These are phyloP conservation scores for Hansenula sp. DNA, from an alignment of 1,139 yeast genomes.

Conservation along the genomic window DNA sequence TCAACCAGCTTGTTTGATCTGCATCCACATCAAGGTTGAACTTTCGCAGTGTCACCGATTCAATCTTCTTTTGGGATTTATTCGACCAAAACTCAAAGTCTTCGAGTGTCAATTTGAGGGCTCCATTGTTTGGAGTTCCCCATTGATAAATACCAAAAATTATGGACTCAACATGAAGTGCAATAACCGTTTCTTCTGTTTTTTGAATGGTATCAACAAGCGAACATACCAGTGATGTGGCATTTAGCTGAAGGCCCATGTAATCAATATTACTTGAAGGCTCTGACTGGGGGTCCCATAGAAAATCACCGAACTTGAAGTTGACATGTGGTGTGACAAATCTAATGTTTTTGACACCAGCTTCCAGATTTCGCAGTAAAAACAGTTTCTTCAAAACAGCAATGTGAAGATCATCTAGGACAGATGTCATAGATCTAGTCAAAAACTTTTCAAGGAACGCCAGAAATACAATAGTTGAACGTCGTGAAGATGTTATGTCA, in stretches of 20 bases:
- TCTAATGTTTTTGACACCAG: conserved; percentile 41
- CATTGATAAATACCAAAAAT: not conserved
- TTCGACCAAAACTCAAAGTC: conserved; percentile 42
- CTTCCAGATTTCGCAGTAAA: conserved; percentile 31
- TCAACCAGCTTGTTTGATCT: conserved; percentile 35
- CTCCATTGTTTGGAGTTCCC: conserved; percentile 8
- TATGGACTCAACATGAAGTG: conserved; percentile 12
- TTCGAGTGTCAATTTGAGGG: conserved; percentile 19
- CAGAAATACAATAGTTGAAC: conserved; percentile 29
- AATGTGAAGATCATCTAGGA: conserved; percentile 63
- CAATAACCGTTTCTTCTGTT: conserved; percentile 6
- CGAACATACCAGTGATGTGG: conserved; percentile 15
- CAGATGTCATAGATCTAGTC: conserved; percentile 37
- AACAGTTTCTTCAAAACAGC: conserved; percentile 47
- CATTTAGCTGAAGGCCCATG: conserved; percentile 4
- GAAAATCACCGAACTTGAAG: conserved; percentile 4
- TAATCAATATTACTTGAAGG: conserved; percentile 6
- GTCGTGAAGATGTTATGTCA: conserved; percentile 35
- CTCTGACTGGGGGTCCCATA: conserved; percentile 8
- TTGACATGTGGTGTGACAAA: conserved; percentile 45
- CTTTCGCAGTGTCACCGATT: conserved; percentile 34
- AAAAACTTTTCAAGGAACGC: conserved; percentile 30
- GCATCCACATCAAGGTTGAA: conserved; percentile 32
- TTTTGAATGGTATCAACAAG: conserved; percentile 2
- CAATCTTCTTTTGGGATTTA: conserved; percentile 22